Base-by-base conservation (phyloP, 2,329 filamentous ascomycete species). In the Aspergillus thermomutatus region DNA sequence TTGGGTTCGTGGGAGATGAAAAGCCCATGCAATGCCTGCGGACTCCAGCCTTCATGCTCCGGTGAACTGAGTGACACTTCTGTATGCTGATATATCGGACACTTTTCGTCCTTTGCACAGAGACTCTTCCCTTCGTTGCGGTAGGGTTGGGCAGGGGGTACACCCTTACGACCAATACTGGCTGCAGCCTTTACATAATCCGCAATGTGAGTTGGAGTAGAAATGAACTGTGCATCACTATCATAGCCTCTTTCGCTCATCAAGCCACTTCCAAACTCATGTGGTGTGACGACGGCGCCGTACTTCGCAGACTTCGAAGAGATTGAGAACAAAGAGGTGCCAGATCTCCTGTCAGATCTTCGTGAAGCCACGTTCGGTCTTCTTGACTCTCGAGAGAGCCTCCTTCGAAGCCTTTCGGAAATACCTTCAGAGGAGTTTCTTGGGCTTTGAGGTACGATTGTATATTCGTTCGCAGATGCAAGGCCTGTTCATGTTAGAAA, bases 201-300 rank as follows among this genome's bases (percentile, higher is more conserved):
- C 45, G 55, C 37, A 23, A 56, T 53, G 37, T 64, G 61, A 19
- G 52, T 68, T 25, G 75, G 73, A 11, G 70, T 75, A 14, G 65
- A 54, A 45, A 77, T 71, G 40, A 58, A 72, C 31, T 72, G 73
- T 10, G 75, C 75, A 64, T 77, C 75, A 49, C 75, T 77, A 55
- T 77, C 75, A 56, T 77, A 77, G 7, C 67, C 72, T 53, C 64
- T 65, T 37, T 74, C 74, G 37, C 70, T 77, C 60, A 70, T 68
- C 55, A 75, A 57, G 51, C 71, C 74, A 52, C 69, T 69, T 43
- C 67, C 70, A 34, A 69, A 48, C n/a, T 66, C 65, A 26, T 58
- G 52, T 7, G 68, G 53, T 9, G 56, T 50, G 2, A 61, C 49
- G 4, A 60, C 28, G 2, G 34, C 55, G 3, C 54, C 48, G 3